Evolutionary conservation across 768 basidiomycete species (phyloP).

Genomic region (Kondoa subrosea): DNA sequence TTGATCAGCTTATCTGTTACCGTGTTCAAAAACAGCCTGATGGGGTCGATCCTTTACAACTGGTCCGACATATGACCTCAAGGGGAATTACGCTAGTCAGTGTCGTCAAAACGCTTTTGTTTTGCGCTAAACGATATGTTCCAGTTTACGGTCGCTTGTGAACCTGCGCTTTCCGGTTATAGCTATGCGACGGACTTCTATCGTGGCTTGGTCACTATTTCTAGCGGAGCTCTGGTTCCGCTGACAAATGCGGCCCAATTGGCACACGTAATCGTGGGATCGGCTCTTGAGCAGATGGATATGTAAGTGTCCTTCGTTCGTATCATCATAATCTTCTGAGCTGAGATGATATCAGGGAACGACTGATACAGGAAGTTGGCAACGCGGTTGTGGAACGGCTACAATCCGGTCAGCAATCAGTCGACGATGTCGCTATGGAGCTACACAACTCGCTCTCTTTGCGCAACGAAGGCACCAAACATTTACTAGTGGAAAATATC

Average conservation of each 20-base stretch:
- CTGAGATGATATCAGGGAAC: slow-evolving; percentile 41
- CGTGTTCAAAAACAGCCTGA: slow-evolving; percentile 7
- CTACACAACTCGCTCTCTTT: slow-evolving; percentile 77
- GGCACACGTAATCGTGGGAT: slow-evolving; percentile 87
- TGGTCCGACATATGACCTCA: slow-evolving; percentile 76
- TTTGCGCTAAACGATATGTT: not conserved
- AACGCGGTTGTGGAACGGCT: slow-evolving; percentile 82
- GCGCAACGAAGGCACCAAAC: slow-evolving; percentile 91
- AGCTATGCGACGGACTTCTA: slow-evolving; percentile 84
- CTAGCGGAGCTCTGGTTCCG: slow-evolving; percentile 82
- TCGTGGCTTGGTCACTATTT: slow-evolving; percentile 77
- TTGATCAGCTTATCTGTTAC: not conserved
- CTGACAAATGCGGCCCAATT: slow-evolving; percentile 87
- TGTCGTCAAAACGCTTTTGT: slow-evolving; percentile 6
- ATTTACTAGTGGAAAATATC: slow-evolving; percentile 87
- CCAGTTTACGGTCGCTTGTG: slow-evolving; percentile 98
- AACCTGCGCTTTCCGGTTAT: slow-evolving; percentile 84
- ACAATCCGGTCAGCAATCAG: slow-evolving; percentile 79
- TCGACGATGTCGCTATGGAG: slow-evolving; percentile 89
- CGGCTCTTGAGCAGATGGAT: slow-evolving; percentile 90
- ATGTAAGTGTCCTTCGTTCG: slow-evolving; percentile 38
- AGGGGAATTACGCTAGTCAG: slow-evolving; percentile 76
- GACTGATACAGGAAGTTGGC: slow-evolving; percentile 84
- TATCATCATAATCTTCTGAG: not conserved
- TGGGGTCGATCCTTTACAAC: slow-evolving; percentile 65